These are phyloP conservation scores for Mortierella sp. DNA, from an alignment of 371 early-diverging fungal species.

Conservation along the genomic window DNA sequence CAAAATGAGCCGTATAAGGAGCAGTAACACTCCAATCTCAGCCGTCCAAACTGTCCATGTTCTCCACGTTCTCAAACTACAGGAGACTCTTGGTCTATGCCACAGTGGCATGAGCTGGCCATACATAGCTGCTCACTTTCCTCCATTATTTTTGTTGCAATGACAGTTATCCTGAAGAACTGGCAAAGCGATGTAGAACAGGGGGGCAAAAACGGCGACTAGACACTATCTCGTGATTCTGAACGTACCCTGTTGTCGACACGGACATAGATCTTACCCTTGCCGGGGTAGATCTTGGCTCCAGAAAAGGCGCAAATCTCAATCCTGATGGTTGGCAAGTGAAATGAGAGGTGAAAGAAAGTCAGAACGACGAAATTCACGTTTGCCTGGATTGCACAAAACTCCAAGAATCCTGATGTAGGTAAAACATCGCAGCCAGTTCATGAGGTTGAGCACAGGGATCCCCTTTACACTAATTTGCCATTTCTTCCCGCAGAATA, in stretches of 20 bases:
- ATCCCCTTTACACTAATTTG: too few species aligned
- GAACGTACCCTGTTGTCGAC: constrained; percentile 83
- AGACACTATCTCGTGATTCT: not conserved
- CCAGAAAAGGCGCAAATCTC: constrained; percentile 97
- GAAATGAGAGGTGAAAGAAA: constrained; percentile 1
- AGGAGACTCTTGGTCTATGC: too few species aligned
- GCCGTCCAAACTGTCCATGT: too few species aligned
- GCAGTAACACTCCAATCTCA: too few species aligned
- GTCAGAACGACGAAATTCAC: constrained; percentile 3
- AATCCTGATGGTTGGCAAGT: constrained; percentile 65
- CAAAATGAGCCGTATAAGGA: too few species aligned
- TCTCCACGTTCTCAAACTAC: too few species aligned
- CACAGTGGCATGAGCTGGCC: too few species aligned
- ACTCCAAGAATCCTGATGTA: not conserved
- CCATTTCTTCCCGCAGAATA: too few species aligned
- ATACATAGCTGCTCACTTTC: too few species aligned
- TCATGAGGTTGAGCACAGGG: too few species aligned
- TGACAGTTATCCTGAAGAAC: not conserved
- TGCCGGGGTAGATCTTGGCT: constrained; percentile 98
- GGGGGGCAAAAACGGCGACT: not conserved
- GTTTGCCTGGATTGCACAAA: not conserved
- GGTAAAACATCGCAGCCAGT: too few species aligned
- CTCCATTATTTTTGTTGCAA: constrained; percentile 4
- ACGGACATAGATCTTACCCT: constrained; percentile 94
- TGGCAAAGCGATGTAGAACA: not conserved